Evolutionary conservation across 352 stramenopile genomes (phyloP), one percentile per base, ranked within the genome.

Genomic region (Phytopythium delawarense): DNA sequence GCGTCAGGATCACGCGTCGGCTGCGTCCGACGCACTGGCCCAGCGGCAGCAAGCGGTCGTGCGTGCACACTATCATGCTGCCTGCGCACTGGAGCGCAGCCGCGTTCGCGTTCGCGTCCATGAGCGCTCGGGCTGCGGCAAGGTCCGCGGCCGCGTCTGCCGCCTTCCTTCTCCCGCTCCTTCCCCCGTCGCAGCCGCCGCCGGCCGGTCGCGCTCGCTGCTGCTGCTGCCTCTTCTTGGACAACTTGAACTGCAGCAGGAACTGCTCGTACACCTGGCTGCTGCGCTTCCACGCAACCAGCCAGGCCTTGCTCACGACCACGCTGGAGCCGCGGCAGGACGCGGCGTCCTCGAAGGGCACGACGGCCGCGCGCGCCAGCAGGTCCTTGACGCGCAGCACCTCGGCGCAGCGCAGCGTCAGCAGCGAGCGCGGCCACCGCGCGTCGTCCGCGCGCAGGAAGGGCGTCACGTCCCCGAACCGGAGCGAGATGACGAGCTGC

Each of bases 241-340:
- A 77, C 34, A 73, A 58, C 12, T 78, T 81, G 51, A 92, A 92
- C 61, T 94, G 87, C 66, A 74, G 65, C 18, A 93, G 37, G 61
- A 79, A 88, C 67, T 93, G 84, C 68, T 96, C 87, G 64, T 83
- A 89, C 18, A 30, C 46, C 42, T 88, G 78, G 59, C 81, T 87
- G 44, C 84, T 79, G 57, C 87, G 89, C 65, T 80, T 87, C 73
- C 76, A 93, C 37, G 80, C 80, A 25, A 87, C 66, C 25, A 91
- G 73, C 81, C 84, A 96, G 30, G 83, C 76, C 54, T 82, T 86
- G 63, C 81, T 88, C 48, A 93, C 70, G 21, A 94, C 59, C 35
- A 95, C 77, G 49, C 69, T 74, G 8, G 65, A 71, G 11, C 72
- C 69, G 16, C 69, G 54, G 39, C 74, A 77, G 9, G 57, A 59